Conservation (phyloP, 2,329 filamentous ascomycete species). For the Myotisia sp. region DNA sequence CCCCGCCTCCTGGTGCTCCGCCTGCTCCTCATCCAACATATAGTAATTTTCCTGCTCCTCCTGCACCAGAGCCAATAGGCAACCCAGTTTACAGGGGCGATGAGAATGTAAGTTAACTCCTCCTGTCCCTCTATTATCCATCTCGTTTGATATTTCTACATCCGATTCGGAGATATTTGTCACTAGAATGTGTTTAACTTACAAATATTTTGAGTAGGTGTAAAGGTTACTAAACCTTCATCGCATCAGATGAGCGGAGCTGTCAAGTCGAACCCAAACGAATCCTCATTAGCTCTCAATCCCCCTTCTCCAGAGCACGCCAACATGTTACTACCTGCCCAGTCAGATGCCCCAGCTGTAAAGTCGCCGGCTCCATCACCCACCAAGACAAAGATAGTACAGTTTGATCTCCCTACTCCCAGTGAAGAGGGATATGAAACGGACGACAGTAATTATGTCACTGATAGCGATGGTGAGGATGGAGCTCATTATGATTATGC, state of each 20-base stretch:
- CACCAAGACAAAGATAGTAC: conserved; percentile 9
- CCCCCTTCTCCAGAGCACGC: too few species aligned
- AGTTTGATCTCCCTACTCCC: conserved; percentile 12
- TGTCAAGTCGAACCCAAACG: background rate
- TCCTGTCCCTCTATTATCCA: background rate
- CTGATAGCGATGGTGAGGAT: background rate
- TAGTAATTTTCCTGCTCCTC: conserved; percentile 24
- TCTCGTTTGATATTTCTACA: background rate
- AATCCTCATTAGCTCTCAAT: too few species aligned
- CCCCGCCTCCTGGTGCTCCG: conserved; percentile 28
- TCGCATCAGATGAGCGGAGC: background rate
- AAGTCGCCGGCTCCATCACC: conserved; percentile 2
- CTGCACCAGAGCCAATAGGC: conserved; percentile 27
- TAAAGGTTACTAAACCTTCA: conserved; percentile 2
- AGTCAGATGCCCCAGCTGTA: background rate
- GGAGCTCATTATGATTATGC: too few species aligned
- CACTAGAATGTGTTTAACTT: background rate
- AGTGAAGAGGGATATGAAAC: conserved; percentile 26
- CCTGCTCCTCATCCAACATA: conserved; percentile 24
- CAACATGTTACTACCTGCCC: too few species aligned
- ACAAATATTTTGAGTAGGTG: conserved; percentile 1
- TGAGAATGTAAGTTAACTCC: conserved; percentile 42
- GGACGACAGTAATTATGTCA: conserved; percentile 20
- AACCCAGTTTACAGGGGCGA: conserved; percentile 27
- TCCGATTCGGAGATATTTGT: background rate